phyloP scores from a whole-genome alignment of 2,329 filamentous ascomycete species.

The Scortechinia acanthostroma region DNA sequence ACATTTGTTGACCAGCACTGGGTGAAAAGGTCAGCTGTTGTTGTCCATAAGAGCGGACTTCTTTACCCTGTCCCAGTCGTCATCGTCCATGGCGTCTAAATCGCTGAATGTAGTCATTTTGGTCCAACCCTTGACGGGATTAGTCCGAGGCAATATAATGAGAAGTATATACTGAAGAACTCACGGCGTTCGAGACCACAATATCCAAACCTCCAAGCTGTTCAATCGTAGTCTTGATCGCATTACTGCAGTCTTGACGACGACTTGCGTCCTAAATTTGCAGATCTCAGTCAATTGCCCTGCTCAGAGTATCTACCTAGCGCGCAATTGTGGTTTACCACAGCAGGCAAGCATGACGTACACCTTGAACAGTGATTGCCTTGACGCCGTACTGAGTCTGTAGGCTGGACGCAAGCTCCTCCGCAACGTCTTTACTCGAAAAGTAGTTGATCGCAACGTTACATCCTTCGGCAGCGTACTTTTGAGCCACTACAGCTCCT shows the following conservation, averaged over 20 bases:
- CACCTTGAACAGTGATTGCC: slow-evolving; percentile 43
- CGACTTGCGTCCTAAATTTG: slow-evolving; percentile 24
- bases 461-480: slow-evolving; percentile 54
- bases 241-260: slow-evolving; percentile 38
- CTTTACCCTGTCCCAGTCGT: slow-evolving; percentile 15
- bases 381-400: slow-evolving; percentile 40
- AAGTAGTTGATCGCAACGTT: slow-evolving; percentile 64
- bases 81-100: background rate
- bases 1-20: slow-evolving; percentile 56
- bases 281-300: background rate
- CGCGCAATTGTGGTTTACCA: background rate
- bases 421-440: slow-evolving; percentile 43
- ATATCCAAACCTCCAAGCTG: slow-evolving; percentile 56
- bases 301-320: too few relatives aligned
- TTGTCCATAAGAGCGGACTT: slow-evolving; percentile 10
- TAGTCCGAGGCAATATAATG: slow-evolving; percentile 41
- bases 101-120: background rate
- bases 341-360: slow-evolving; percentile 24
- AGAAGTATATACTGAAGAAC: too few relatives aligned
- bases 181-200: slow-evolving; percentile 56
- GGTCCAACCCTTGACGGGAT: slow-evolving; percentile 14
- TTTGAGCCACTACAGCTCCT: slow-evolving; percentile 48
- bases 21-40: slow-evolving; percentile 13
- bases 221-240: slow-evolving; percentile 43
- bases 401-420: slow-evolving; percentile 40